A percentile compares a stretch with the other conserved stretches of the same genome.
phyloP scores from a whole-genome alignment of 495 filamentous ascomycete species.

The Endocarpon pusillum region DNA sequence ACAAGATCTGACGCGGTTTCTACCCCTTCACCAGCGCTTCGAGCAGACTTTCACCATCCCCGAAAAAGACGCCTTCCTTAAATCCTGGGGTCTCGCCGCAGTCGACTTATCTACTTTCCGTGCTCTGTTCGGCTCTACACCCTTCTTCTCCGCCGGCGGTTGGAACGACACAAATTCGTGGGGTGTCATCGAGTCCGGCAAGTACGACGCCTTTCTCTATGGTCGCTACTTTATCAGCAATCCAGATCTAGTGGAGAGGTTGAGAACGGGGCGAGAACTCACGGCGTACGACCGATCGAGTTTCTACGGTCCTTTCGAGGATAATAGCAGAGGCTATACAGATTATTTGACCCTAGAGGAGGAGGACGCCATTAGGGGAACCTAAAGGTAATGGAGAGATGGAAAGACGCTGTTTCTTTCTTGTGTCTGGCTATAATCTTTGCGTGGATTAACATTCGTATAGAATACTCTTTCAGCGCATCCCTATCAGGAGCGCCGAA shows the following conservation, averaged over 20 bases:
- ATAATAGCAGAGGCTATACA: conserved; percentile 37
- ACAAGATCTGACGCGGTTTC: background rate
- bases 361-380: no score
- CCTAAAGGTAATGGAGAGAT: no score
- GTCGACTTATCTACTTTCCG: conserved; percentile 23
- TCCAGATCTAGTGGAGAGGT: conserved; percentile 49
- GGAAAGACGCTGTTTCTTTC: no score
- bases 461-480: no score
- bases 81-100: conserved; percentile 24
- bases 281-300: conserved; percentile 35
- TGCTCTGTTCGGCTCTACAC: conserved; percentile 27
- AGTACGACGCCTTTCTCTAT: conserved; percentile 33
- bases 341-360: no score
- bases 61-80: conserved; percentile 28
- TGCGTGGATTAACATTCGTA: no score
- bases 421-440: no score
- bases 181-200: conserved; percentile 25
- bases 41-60: conserved; percentile 29
- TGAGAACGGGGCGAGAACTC: conserved; percentile 39
- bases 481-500: no score
- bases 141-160: conserved; percentile 31
- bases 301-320: conserved; percentile 37
- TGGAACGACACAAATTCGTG: conserved; percentile 30
- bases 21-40: conserved; percentile 25
- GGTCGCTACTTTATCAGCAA: conserved; percentile 52